phyloP scores from a whole-genome alignment of 2,329 filamentous ascomycete species.

The Tolypocladium capitatum region DNA sequence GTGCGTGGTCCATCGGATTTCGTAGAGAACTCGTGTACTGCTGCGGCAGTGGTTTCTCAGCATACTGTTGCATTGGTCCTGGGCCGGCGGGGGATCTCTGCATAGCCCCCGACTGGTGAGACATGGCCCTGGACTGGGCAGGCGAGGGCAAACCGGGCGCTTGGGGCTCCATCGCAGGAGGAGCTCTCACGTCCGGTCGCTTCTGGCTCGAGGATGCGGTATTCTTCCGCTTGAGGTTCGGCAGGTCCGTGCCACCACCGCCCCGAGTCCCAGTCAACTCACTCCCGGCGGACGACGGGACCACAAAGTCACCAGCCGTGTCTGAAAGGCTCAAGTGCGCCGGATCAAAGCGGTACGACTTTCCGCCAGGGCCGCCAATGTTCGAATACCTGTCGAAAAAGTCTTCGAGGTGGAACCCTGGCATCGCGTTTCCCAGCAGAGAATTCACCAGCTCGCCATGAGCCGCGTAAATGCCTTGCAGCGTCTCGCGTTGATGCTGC shows the following conservation, averaged over 20 bases:
- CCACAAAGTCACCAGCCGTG: conserved; percentile 44
- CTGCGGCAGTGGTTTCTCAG: background rate
- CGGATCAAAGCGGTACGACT: conserved; percentile 53
- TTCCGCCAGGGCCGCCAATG: conserved; percentile 42
- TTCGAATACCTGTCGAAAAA: conserved; percentile 71
- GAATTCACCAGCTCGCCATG: conserved; percentile 70
- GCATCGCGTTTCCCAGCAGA: conserved; percentile 50
- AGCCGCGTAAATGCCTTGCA: conserved; percentile 66
- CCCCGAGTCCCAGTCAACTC: conserved; percentile 32
- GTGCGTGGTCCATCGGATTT: background rate
- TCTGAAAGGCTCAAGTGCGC: conserved; percentile 62
- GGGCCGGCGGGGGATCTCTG: background rate
- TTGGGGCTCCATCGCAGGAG: background rate
- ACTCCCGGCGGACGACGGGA: conserved; percentile 39
- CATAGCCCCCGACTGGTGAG: background rate
- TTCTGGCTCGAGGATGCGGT: background rate
- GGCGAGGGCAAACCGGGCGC: background rate
- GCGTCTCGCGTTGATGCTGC: conserved; percentile 65
- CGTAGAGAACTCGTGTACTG: background rate
- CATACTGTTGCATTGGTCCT: background rate
- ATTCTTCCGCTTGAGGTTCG: conserved; percentile 8
- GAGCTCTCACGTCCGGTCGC: background rate
- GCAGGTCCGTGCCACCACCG: conserved; percentile 16
- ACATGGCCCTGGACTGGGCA: background rate
- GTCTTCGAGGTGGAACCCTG: conserved; percentile 73